Evolutionary conservation across 257 asterid genomes (phyloP).

Genomic region (Gentiana straminea): DNA sequence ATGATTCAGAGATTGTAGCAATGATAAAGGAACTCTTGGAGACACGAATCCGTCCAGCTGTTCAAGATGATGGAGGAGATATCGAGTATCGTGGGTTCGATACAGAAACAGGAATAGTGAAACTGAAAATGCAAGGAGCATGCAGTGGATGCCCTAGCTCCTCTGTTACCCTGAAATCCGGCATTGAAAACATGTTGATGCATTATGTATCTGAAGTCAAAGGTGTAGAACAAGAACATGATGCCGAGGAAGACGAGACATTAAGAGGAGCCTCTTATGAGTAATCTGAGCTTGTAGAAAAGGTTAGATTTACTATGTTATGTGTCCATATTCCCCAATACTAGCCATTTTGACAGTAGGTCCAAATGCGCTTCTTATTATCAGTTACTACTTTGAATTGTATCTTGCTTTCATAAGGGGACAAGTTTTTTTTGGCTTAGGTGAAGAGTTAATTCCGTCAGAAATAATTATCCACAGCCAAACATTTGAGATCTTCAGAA

Average conservation of each 20-base stretch:
- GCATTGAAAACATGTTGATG: constrained; percentile 97
- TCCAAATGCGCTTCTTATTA: too few species aligned
- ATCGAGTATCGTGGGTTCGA: constrained; percentile 73
- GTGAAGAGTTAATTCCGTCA: too few species aligned
- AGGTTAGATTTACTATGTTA: too few species aligned
- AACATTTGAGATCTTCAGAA: too few species aligned
- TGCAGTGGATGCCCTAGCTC: constrained; percentile 99
- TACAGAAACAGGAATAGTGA: constrained; percentile 64
- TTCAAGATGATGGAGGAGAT: constrained; percentile 98
- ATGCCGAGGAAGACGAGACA: constrained; percentile 43
- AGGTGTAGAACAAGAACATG: constrained; percentile 79
- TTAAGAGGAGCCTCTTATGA: constrained; percentile 60
- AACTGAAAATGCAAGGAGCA: constrained; percentile 97
- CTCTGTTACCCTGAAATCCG: constrained; percentile 84
- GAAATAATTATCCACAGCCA: too few species aligned
- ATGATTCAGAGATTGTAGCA: constrained; percentile 95
- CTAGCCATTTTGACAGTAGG: too few species aligned
- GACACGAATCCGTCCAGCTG: constrained; percentile 93
- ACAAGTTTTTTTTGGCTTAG: too few species aligned
- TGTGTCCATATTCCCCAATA: too few species aligned
- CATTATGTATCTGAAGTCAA: constrained; percentile 93
- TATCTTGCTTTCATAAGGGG: too few species aligned
- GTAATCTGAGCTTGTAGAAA: constrained; percentile 12
- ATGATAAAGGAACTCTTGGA: constrained; percentile 94
- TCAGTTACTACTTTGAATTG: too few species aligned